Percentiles rank a stretch among this genome's conserved stretches.
Conservation (phyloP, 2,329 filamentous ascomycete genomes). For the Colletotrichum sansevieriae region DNA sequence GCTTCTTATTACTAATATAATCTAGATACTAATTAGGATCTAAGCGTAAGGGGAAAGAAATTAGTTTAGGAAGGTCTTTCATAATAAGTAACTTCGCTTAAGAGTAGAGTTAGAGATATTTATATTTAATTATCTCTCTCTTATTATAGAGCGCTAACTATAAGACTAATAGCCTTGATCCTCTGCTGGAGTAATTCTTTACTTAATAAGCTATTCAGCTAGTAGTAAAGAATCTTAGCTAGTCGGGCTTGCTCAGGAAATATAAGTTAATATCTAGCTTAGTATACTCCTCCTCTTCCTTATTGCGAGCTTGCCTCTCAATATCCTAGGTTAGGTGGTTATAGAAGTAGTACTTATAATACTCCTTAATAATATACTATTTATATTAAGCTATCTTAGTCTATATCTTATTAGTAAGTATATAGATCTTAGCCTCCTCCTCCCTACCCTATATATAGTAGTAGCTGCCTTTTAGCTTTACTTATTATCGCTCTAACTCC, state of each 20-base stretch:
- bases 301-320: slow-evolving; percentile 43
- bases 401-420: slow-evolving; percentile 44
- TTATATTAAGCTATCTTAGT: slow-evolving; percentile 43
- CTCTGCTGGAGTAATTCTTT: slow-evolving; percentile 37
- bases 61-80: slow-evolving; percentile 26
- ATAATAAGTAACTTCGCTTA: slow-evolving; percentile 10
- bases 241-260: slow-evolving; percentile 42
- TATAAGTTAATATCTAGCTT: slow-evolving; percentile 42
- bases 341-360: slow-evolving; percentile 48
- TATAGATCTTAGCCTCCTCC: slow-evolving; percentile 45
- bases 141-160: slow-evolving; percentile 44
- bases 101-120: background rate
- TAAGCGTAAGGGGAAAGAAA: slow-evolving; percentile 42
- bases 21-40: slow-evolving; percentile 42
- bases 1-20: slow-evolving; percentile 41
- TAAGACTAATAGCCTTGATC: slow-evolving; percentile 43
- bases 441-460: slow-evolving; percentile 45
- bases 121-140: slow-evolving; percentile 43
- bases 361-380: slow-evolving; percentile 36
- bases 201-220: slow-evolving; percentile 38
- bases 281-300: slow-evolving; percentile 43
- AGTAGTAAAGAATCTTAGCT: slow-evolving; percentile 41
- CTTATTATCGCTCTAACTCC: slow-evolving; percentile 43
- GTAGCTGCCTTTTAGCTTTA: slow-evolving; percentile 45
- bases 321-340: slow-evolving; percentile 48